Percentiles rank a stretch among this genome's conserved stretches.
phyloP scores from a whole-genome alignment of 139 green algal genomes.

The Spirogloea muscicola region DNA sequence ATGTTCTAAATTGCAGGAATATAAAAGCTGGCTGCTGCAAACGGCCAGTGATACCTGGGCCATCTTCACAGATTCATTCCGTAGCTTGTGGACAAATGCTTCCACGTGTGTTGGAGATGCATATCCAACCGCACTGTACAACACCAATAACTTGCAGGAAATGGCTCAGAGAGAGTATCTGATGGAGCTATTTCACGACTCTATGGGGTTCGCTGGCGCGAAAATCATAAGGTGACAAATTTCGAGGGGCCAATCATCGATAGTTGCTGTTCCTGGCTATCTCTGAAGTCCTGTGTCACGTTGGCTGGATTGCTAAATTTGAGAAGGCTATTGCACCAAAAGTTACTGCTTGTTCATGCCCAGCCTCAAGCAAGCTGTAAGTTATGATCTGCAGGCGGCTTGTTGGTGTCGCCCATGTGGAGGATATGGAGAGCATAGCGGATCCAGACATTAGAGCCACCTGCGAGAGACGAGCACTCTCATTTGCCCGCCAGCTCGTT shows the following conservation, averaged over 20 bases:
- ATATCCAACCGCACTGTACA: constrained; percentile 51
- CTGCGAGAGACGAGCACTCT: constrained; percentile 76
- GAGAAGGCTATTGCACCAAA: too few species aligned
- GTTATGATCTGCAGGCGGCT: constrained; percentile 65
- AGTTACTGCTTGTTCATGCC: too few species aligned
- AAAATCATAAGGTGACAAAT: constrained; percentile 59
- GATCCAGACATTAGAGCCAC: constrained; percentile 63
- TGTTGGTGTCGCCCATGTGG: constrained; percentile 90
- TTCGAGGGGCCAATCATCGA: too few species aligned
- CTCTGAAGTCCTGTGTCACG: too few species aligned
- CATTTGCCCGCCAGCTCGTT: constrained; percentile 50
- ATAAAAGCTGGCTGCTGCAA: too few species aligned
- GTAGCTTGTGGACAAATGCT: too few species aligned
- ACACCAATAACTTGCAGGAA: neutral
- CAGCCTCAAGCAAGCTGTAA: too few species aligned
- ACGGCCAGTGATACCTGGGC: too few species aligned
- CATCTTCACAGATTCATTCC: too few species aligned
- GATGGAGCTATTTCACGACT: constrained; percentile 66
- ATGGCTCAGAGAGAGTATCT: constrained; percentile 72
- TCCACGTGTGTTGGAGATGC: constrained; percentile 28
- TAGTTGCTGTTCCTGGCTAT: too few species aligned
- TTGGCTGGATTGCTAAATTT: too few species aligned
- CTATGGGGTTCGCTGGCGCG: constrained; percentile 51
- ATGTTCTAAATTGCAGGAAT: too few species aligned
- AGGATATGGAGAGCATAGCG: constrained; percentile 84